phyloP scores from a whole-genome alignment of 2,329 filamentous ascomycete species.

The Beauveria scarabaeidicola region DNA sequence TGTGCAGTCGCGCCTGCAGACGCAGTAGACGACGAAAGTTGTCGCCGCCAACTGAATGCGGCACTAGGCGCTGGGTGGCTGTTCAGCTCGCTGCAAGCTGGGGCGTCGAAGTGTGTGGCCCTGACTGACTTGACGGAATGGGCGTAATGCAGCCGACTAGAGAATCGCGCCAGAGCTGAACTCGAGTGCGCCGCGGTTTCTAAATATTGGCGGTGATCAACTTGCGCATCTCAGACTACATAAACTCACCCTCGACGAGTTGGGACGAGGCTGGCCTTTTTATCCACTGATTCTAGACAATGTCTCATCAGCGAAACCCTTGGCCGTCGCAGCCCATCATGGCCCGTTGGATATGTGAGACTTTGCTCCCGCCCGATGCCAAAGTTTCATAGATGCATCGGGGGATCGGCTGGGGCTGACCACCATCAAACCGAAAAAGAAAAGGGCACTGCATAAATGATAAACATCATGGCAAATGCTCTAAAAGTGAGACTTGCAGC shows the following conservation, averaged over 20 bases:
- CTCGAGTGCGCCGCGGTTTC: not conserved
- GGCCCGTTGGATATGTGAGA: not conserved
- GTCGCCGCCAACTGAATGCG: not conserved
- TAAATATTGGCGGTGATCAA: not conserved
- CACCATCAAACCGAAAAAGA: not conserved
- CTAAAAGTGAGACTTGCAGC: not conserved
- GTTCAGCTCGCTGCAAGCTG: conserved; percentile 4
- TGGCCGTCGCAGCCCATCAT: not conserved
- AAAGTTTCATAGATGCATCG: no score
- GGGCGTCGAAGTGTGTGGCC: not conserved
- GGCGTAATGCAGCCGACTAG: not conserved
- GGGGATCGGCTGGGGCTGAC: not conserved
- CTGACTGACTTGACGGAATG: not conserved
- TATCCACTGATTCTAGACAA: not conserved
- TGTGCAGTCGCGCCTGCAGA: not conserved
- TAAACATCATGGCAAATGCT: not conserved
- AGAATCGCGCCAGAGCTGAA: not conserved
- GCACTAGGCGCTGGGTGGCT: not conserved
- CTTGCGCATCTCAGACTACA: not conserved
- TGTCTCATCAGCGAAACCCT: not conserved
- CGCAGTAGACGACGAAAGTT: not conserved
- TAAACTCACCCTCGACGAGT: not conserved
- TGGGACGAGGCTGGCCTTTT: not conserved
- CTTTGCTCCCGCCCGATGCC: not conserved
- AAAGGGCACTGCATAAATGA: not conserved